phyloP scores from a whole-genome alignment of 2,329 filamentous ascomycete genomes.

The Aspergillus ochraceoroseus region DNA sequence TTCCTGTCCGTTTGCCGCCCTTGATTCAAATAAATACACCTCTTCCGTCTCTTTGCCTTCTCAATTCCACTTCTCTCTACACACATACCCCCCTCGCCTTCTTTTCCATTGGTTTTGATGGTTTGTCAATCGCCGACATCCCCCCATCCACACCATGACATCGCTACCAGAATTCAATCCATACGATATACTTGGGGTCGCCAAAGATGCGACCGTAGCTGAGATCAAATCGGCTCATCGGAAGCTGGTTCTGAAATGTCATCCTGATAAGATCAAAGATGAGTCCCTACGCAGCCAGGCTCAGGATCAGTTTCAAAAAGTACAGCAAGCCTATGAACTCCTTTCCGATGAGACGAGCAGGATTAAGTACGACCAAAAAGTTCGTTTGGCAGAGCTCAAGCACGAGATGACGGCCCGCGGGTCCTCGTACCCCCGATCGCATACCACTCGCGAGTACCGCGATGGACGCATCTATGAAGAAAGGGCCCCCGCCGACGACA shows the following conservation, averaged over 20 bases:
- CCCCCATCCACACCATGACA: conserved; percentile 23
- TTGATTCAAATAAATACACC: conserved; percentile 13
- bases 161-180: conserved; percentile 57
- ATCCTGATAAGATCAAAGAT: conserved; percentile 86
- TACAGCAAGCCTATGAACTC: conserved; percentile 89
- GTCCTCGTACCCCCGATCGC: conserved; percentile 20
- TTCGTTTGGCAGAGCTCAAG: conserved; percentile 61
- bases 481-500: conserved; percentile 34
- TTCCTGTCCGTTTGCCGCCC: conserved; percentile 13
- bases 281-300: conserved; percentile 69
- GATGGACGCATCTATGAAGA: conserved; percentile 45
- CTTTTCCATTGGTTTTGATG: conserved; percentile 9
- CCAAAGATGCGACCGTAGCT: conserved; percentile 63
- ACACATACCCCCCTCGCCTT: neutral
- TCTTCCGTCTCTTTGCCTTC: conserved; percentile 3
- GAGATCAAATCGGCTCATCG: conserved; percentile 76
- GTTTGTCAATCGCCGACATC: conserved; percentile 16
- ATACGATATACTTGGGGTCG: conserved; percentile 69
- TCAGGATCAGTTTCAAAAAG: conserved; percentile 82
- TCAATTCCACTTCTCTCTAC: neutral
- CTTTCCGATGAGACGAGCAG: conserved; percentile 72
- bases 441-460: conserved; percentile 37
- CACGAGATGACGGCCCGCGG: conserved; percentile 51
- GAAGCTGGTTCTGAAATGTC: conserved; percentile 80
- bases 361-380: conserved; percentile 70